These are phyloP conservation scores for Acanthamoeba triangularis DNA, from an alignment of 208 protist species.

Conservation along the genomic window DNA sequence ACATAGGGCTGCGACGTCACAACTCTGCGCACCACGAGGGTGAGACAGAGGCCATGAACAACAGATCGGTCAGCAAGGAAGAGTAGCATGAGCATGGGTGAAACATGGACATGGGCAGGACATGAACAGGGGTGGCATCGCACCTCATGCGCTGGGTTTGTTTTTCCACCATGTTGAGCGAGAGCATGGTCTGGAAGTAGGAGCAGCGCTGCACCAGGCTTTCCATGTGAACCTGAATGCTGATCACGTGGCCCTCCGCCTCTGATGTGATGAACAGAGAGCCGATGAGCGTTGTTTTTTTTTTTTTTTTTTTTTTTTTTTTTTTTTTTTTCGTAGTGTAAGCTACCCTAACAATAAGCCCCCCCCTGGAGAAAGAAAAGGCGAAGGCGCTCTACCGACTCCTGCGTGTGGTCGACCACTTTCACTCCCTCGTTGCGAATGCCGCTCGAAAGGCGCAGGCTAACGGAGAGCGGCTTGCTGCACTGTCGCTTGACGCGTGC, in stretches of 20 bases:
- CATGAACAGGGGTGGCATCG: not conserved
- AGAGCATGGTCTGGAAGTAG: slow-evolving; percentile 74
- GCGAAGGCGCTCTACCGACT: not conserved
- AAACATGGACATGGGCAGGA: not conserved
- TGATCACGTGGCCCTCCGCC: slow-evolving; percentile 25
- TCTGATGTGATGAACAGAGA: not conserved
- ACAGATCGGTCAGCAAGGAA: not conserved
- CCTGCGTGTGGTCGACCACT: not conserved
- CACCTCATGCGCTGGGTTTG: slow-evolving; percentile 24
- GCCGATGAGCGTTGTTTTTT: no score
- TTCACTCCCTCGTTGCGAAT: not conserved
- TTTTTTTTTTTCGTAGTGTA: no score
- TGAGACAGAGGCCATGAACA: not conserved
- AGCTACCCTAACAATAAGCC: not conserved
- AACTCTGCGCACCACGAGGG: not conserved
- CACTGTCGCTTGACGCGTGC: not conserved
- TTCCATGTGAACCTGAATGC: slow-evolving; percentile 41
- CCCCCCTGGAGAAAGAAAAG: not conserved
- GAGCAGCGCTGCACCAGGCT: slow-evolving; percentile 13
- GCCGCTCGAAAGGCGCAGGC: slow-evolving; percentile 17
- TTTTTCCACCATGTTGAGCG: slow-evolving; percentile 57
- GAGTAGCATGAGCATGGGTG: not conserved
- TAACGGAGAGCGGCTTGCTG: slow-evolving; percentile 30
- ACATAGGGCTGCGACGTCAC: slow-evolving; percentile 34
- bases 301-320: no score